Conservation (phyloP, 164 flowering plant genomes). For the Annona cherimola region DNA sequence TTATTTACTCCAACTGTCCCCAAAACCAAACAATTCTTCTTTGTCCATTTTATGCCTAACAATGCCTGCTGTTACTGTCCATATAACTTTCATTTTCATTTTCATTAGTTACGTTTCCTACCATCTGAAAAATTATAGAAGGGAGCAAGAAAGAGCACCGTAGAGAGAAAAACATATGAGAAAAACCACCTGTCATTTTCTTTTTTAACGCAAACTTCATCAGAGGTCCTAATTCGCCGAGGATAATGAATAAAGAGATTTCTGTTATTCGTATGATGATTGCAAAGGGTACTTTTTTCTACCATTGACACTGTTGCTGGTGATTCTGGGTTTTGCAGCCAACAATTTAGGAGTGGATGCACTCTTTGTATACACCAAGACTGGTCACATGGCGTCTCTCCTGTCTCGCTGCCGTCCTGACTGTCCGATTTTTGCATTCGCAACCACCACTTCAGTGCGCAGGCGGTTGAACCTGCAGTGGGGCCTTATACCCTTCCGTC, state of each 20-base stretch:
- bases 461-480: constrained; percentile 90
- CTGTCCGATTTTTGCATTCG: constrained; percentile 96
- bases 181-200: no score
- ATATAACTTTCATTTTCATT: no score
- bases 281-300: not conserved
- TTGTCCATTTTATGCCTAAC: no score
- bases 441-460: constrained; percentile 62
- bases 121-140: no score
- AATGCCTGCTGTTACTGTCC: no score
- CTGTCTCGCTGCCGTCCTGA: constrained; percentile 95
- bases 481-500: constrained; percentile 91
- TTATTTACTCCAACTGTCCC: no score
- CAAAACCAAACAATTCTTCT: no score
- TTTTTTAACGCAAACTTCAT: no score
- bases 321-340: constrained; percentile 43
- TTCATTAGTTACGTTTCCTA: no score
- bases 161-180: no score
- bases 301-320: not conserved
- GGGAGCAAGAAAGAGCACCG: no score
- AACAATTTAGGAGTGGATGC: constrained; percentile 91
- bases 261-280: not conserved
- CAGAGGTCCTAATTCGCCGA: no score
- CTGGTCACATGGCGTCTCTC: constrained; percentile 95
- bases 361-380: constrained; percentile 77
- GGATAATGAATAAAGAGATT: not conserved